Conservation (phyloP, 176 grass and related monocot species). For the Aegilops bicornis region DNA sequence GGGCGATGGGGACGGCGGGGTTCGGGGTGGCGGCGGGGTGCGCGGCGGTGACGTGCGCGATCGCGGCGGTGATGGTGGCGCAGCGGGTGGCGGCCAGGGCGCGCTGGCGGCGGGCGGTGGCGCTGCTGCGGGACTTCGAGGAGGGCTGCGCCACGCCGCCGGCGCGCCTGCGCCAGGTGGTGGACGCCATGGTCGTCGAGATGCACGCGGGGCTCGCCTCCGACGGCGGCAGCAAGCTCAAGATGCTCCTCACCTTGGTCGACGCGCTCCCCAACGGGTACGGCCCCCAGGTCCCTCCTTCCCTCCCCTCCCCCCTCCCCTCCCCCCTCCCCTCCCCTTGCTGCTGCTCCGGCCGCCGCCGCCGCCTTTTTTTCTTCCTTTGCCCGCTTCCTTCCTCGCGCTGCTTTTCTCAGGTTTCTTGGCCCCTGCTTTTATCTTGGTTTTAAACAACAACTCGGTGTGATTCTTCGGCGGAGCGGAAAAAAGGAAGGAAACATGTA, state of each 20-base stretch:
- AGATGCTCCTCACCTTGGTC: constrained; percentile 82
- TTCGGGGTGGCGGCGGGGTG: constrained; percentile 63
- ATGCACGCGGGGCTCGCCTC: constrained; percentile 75
- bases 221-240: constrained; percentile 86
- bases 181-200: constrained; percentile 85
- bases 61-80: constrained; percentile 65
- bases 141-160: constrained; percentile 62
- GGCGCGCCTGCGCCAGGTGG: constrained; percentile 60
- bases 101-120: constrained; percentile 55
- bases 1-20: constrained; percentile 50
- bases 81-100: constrained; percentile 44
- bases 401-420: constrained; percentile 1
- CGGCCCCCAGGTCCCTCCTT: background rate
- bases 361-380: background rate
- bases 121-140: constrained; percentile 65
- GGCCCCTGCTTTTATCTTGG: background rate
- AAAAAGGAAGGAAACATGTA: background rate
- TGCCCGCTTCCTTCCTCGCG: background rate
- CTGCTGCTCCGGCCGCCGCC: background rate
- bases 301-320: background rate
- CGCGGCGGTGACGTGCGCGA: constrained; percentile 66
- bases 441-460: too few species aligned
- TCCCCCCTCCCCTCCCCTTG: background rate
- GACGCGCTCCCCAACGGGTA: constrained; percentile 74
- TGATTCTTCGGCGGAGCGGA: background rate